Base-by-base conservation (phyloP, 768 basidiomycete species). In the Tulasnella sp. region DNA sequence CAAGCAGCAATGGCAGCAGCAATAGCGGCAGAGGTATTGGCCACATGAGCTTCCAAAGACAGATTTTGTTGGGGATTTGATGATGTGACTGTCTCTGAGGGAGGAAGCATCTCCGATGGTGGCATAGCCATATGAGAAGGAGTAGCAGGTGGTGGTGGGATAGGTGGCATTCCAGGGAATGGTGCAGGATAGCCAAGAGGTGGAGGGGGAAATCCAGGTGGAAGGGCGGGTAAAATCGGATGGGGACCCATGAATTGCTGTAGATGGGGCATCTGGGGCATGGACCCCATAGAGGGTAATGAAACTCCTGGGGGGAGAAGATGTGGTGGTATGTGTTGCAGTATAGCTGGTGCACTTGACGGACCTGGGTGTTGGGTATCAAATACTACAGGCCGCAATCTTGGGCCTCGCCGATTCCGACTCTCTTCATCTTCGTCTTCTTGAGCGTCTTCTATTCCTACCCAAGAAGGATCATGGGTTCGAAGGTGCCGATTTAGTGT, bases 401-500 rank as follows among this genome's bases (percentile, higher is more conserved):
- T n/a, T 47, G 6, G 31, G 29, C 37, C 37, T 47, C 29, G 20
- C 29, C n/a, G 22, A 22, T 33, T 32, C n/a, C 16, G 39, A 40
- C 39, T 32, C 29, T 42, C 49, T 10, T 42, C 39, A 4, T 51
- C 49, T 5, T 43, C 49, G 22, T 33, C 51, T 2, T 28, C 42
- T 2, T 5, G 32, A 9, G 19, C 32, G 8, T 32, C 43, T 20
- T 27, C 45, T n/a, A n/a, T n/a, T 35, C 43, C 51, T 7, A 37
- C 81, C 83, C 84, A 89, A 56, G 70, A 70, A 39, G 86, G 83
- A 65, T 88, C 83, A 63, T 90, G 86, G 24, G 81, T 84, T 53
- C 79, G 76, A 85, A 90, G 88, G 65, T 90, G 88, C 28, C 81
- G 76, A 4, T 82, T 88, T 49, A 91, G 65, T 20, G 86, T 88